Base-by-base conservation (phyloP, 306 rosid species). In the Rosa lucieae region DNA sequence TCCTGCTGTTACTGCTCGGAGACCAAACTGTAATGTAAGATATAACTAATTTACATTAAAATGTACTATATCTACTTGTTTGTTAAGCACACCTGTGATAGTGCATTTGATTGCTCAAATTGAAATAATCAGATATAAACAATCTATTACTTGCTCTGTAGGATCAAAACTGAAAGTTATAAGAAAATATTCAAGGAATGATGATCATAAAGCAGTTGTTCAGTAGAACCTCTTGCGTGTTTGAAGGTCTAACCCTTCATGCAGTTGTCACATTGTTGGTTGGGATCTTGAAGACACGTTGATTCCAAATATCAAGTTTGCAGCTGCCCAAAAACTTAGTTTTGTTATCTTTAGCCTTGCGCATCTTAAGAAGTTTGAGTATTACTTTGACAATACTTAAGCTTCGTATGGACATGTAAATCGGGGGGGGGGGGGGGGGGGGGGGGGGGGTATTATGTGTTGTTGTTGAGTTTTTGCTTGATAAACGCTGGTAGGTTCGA, bases 1-100 rank as follows among this genome's bases (percentile, higher is more conserved):
- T 56, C 99, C 99, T 32, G 99, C 85, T 85, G 2, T 80, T 84
- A 89, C 97, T 86, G 95, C 92, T 82, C 93, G 99, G 44, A 79
- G 74, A 74, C 95, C 80, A 80, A 84, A 83, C 78, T 89, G 87
- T 82, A 93, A 95, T 75, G 99, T 95, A 85, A 87, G 97, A 76
- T 81, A 52, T 43, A 42, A 18, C 79, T 51, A 67, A 46, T 75
- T 72, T 23, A 72, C 76, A 10, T 65, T 18, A 9, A 44, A 17
- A 43, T 42, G 37, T 72, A 3, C 6, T 13, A 7, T n/a, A 79
- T 35, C n/a, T 61, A 66, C 77, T 70, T 47, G 48, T 74, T 58
- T 32, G 67, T 77, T 10, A 17, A 18, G 53, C 29, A 6, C 29
- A 51, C 63, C 76, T 32, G 13, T 29, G 66, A 53, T 49, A 2